Conservation (phyloP, 768 basidiomycete species). For the Russula lepida region DNA sequence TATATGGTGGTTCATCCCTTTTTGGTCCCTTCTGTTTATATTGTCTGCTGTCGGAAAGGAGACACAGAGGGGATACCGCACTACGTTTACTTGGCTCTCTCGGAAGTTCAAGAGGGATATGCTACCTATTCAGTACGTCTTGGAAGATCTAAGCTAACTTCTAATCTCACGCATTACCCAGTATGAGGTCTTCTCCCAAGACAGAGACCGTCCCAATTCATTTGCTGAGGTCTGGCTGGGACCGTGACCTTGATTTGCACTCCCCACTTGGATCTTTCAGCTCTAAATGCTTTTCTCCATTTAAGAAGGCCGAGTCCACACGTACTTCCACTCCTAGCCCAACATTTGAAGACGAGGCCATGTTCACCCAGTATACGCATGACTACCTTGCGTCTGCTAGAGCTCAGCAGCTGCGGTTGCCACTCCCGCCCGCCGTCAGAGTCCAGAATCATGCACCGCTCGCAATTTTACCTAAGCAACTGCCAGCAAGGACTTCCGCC, state of each 20-base stretch:
- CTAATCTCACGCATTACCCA: background rate
- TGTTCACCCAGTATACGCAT: slow-evolving; percentile 10
- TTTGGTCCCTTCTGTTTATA: slow-evolving; percentile 17
- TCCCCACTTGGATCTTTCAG: slow-evolving; percentile 7
- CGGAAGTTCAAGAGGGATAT: background rate
- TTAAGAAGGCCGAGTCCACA: slow-evolving; percentile 7
- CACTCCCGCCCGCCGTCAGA: slow-evolving; percentile 7
- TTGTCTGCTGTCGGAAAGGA: slow-evolving; percentile 14
- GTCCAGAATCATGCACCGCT: background rate
- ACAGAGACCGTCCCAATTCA: slow-evolving; percentile 10
- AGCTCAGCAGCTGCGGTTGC: slow-evolving; percentile 9
- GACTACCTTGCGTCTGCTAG: slow-evolving; percentile 12
- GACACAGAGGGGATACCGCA: slow-evolving; percentile 11
- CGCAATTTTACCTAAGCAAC: background rate
- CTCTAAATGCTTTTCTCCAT: slow-evolving; percentile 1
- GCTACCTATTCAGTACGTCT: slow-evolving; percentile 18
- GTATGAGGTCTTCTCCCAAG: slow-evolving; percentile 3
- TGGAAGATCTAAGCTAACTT: background rate
- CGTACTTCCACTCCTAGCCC: slow-evolving; percentile 7
- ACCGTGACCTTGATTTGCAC: slow-evolving; percentile 11
- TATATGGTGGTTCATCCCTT: slow-evolving; percentile 21
- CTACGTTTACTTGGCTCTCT: slow-evolving; percentile 5
- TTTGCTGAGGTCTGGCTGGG: slow-evolving; percentile 20
- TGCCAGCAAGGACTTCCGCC: background rate
- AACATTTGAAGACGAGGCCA: slow-evolving; percentile 4